Percentiles rank a stretch among this genome's conserved stretches.
phyloP scores from a whole-genome alignment of 495 filamentous ascomycete species.

The Neurospora tetrasperma region DNA sequence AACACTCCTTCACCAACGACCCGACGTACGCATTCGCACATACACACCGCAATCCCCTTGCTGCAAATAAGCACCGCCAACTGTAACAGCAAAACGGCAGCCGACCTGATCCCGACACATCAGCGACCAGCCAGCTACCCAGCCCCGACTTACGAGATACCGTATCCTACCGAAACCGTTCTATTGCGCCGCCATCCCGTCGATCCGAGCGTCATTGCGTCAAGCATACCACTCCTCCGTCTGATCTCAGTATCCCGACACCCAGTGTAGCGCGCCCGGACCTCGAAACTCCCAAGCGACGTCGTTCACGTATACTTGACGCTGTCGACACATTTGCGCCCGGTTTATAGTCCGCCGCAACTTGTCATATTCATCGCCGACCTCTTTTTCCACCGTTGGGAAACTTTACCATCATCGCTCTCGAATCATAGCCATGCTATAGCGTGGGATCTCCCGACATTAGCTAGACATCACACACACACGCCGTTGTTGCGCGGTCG shows the following conservation, averaged over 20 bases:
- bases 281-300: slow-evolving; percentile 5
- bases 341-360: neutral
- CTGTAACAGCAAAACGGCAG: neutral
- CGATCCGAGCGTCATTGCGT: neutral
- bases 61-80: neutral
- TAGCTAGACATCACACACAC: neutral
- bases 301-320: slow-evolving; percentile 2
- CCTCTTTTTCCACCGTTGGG: neutral
- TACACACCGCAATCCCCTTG: neutral
- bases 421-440: slow-evolving; percentile 6
- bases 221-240: neutral
- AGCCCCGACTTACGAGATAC: neutral
- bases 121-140: neutral
- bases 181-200: neutral
- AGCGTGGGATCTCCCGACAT: neutral
- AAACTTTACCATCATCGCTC: neutral
- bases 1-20: neutral
- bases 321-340: neutral
- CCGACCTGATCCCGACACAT: neutral
- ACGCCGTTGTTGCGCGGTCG: neutral
- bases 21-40: neutral
- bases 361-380: neutral
- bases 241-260: slow-evolving; percentile 1
- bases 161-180: neutral
- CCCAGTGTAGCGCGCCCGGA: slow-evolving; percentile 17